Conservation (phyloP, 202 grass and related monocot genomes). For the Digitaria exilis region DNA sequence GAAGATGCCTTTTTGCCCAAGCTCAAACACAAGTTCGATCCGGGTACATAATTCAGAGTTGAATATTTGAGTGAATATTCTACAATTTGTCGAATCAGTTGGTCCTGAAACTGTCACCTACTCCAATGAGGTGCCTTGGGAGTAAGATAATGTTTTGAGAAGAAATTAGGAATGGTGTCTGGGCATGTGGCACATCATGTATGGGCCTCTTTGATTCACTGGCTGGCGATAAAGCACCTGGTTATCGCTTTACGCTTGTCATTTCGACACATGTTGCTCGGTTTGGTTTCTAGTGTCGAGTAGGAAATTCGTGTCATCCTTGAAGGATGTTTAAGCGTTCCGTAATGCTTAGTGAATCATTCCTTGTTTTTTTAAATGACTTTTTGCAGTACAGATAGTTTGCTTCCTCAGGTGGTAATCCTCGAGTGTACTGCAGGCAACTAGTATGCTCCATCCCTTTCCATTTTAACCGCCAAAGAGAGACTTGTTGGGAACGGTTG, state of each 20-base stretch:
- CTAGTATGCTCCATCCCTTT: neutral
- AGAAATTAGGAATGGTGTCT: neutral
- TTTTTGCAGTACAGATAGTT: neutral
- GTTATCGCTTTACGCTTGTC: slow-evolving; percentile 9
- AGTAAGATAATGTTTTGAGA: neutral
- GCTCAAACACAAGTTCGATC: slow-evolving; percentile 24
- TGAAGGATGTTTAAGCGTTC: neutral
- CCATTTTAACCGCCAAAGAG: neutral
- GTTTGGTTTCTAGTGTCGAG: neutral
- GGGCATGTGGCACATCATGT: slow-evolving; percentile 4
- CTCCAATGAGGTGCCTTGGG: slow-evolving; percentile 26
- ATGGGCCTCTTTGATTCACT: neutral
- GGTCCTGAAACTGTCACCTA: slow-evolving; percentile 49
- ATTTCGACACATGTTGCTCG: neutral
- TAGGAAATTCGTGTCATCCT: neutral
- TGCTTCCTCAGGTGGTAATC: neutral
- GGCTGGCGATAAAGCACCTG: neutral
- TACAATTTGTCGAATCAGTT: slow-evolving; percentile 20
- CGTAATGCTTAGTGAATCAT: neutral
- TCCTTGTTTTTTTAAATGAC: neutral
- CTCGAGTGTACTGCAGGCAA: slow-evolving; percentile 18
- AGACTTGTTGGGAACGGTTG: neutral
- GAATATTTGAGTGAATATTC: slow-evolving; percentile 32
- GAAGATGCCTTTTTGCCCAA: neutral
- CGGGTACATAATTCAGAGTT: neutral